A percentile compares a stretch with the other conserved stretches of the same genome.
Conservation (phyloP, 2,329 filamentous ascomycete genomes). For the Aureobasidium namibiae region DNA sequence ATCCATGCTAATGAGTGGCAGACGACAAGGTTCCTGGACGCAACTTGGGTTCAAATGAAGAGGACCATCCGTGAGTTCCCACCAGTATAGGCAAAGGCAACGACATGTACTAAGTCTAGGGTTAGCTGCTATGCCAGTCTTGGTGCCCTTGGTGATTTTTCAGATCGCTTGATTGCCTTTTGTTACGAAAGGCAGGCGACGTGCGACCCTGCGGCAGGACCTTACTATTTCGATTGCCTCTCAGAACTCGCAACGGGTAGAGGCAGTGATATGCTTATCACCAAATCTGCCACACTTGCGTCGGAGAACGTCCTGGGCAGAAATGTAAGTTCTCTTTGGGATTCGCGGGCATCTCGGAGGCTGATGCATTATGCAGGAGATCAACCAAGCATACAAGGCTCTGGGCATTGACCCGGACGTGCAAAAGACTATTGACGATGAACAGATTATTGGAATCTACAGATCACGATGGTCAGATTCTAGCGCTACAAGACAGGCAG, state of each 20-base stretch:
- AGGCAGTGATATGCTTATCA: constrained; percentile 48
- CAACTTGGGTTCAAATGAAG: constrained; percentile 18
- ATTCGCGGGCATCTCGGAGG: neutral
- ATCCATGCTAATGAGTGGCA: neutral
- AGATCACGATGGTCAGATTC: constrained; percentile 37
- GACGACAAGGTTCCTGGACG: constrained; percentile 9
- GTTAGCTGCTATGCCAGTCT: constrained; percentile 52
- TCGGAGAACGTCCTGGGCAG: constrained; percentile 50
- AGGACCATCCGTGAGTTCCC: constrained; percentile 29
- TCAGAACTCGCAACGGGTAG: constrained; percentile 49
- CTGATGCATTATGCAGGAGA: constrained; percentile 28
- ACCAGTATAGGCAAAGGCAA: neutral
- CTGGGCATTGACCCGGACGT: constrained; percentile 45
- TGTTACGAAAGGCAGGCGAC: constrained; percentile 53
- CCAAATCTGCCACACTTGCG: constrained; percentile 49
- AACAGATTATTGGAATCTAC: constrained; percentile 55
- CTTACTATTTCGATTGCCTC: constrained; percentile 61
- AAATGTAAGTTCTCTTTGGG: constrained; percentile 19
- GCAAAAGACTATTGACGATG: constrained; percentile 42
- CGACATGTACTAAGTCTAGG: neutral
- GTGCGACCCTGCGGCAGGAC: constrained; percentile 45
- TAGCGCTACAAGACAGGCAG: constrained; percentile 31
- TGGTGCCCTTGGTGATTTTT: constrained; percentile 54
- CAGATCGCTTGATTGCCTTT: constrained; percentile 52
- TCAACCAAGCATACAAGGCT: constrained; percentile 50